Conservation (phyloP, 805 yeast genomes). For the Wickerhamiella australiensis region DNA sequence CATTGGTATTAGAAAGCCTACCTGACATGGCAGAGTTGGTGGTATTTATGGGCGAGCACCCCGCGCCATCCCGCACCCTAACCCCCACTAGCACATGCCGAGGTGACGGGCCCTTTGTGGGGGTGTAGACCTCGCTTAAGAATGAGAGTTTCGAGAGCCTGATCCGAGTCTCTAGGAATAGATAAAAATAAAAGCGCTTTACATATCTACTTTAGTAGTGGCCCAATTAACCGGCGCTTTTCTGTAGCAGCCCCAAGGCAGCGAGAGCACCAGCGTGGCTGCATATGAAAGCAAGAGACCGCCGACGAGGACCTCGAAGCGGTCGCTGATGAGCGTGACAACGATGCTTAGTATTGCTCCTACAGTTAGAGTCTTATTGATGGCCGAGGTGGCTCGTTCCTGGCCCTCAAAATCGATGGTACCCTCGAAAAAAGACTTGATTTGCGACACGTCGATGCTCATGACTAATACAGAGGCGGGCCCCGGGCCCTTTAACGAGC, state of each 20-base stretch:
- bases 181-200: too few relatives aligned
- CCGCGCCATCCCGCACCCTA: neutral
- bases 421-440: slow-evolving; percentile 18
- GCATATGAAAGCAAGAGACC: slow-evolving; percentile 15
- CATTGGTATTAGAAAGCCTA: neutral
- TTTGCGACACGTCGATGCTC: slow-evolving; percentile 18
- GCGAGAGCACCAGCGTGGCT: slow-evolving; percentile 15
- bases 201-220: neutral
- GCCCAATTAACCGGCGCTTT: slow-evolving; percentile 19
- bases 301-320: slow-evolving; percentile 14
- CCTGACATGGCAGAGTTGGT: neutral
- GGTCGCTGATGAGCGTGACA: slow-evolving; percentile 14
- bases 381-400: slow-evolving; percentile 11
- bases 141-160: too few relatives aligned
- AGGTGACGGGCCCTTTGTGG: slow-evolving; percentile 1
- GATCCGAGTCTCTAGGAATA: too few relatives aligned
- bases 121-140: too few relatives aligned
- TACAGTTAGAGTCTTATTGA: slow-evolving; percentile 4
- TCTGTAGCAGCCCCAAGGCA: slow-evolving; percentile 20
- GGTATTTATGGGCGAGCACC: slow-evolving; percentile 5
- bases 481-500: neutral
- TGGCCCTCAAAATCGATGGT: slow-evolving; percentile 24
- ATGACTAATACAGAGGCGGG: slow-evolving; percentile 1
- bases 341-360: slow-evolving; percentile 18
- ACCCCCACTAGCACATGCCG: slow-evolving; percentile 6